Evolutionary conservation across 139 green algal species (phyloP).

Genomic region (Ulvella scutata): DNA sequence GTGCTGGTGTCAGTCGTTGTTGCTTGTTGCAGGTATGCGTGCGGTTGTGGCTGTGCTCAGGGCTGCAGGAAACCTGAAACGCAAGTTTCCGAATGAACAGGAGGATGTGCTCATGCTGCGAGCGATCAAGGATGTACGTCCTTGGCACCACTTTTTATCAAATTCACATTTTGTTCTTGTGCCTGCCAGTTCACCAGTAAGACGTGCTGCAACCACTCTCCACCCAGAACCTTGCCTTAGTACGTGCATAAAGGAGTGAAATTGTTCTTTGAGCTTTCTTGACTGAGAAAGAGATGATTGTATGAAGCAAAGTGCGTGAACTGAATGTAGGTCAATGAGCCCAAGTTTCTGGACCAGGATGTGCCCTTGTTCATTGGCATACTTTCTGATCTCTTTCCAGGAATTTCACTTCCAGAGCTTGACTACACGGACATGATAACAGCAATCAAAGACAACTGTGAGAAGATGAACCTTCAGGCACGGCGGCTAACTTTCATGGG

Average conservation of each 20-base stretch:
- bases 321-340: no score
- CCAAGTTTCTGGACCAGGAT: constrained; percentile 32
- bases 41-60: constrained; percentile 17
- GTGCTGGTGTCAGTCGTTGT: background rate
- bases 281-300: no score
- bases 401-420: constrained; percentile 28
- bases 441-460: constrained; percentile 36
- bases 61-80: constrained; percentile 15
- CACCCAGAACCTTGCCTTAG: no score
- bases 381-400: constrained; percentile 27
- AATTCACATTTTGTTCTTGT: no score
- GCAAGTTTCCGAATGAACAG: constrained; percentile 1
- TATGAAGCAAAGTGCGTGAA: no score
- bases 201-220: no score
- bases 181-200: no score
- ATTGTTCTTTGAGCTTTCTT: no score
- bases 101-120: constrained; percentile 17
- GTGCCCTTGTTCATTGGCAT: constrained; percentile 32
- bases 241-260: no score
- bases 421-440: constrained; percentile 40
- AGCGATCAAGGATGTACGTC: constrained; percentile 16
- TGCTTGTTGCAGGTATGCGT: constrained; percentile 10
- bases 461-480: constrained; percentile 18
- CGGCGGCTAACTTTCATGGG: no score
- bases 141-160: no score